Percentiles rank a stretch among this genome's conserved stretches.
Evolutionary conservation across 1,284 basidiomycete species (phyloP).

Genomic region (Marasmius sp.): DNA sequence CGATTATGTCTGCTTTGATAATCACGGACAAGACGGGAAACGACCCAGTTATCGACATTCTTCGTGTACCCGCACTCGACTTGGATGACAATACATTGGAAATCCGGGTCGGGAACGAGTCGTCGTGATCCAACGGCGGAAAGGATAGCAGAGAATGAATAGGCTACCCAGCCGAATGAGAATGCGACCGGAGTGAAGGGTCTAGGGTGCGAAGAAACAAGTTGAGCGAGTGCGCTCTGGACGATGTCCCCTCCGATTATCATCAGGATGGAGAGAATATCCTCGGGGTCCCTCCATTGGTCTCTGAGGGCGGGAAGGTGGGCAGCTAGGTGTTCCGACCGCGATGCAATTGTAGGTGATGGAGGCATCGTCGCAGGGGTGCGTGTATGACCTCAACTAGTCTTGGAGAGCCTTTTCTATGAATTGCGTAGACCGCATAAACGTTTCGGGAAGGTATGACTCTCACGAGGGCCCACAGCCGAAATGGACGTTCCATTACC

Average conservation of each 20-base stretch:
- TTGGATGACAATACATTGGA: slow-evolving; percentile 24
- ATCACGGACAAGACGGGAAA: slow-evolving; percentile 31
- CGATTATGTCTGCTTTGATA: slow-evolving; percentile 7
- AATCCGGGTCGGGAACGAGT: slow-evolving; percentile 30
- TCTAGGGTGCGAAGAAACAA: slow-evolving; percentile 18
- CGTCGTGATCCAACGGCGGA: slow-evolving; percentile 27
- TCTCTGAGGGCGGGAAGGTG: neutral
- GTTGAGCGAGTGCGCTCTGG: slow-evolving; percentile 30
- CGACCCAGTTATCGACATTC: slow-evolving; percentile 29
- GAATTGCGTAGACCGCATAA: no score
- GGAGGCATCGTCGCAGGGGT: neutral
- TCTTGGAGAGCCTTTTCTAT: no score
- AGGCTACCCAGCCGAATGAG: slow-evolving; percentile 38
- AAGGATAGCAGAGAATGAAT: slow-evolving; percentile 29
- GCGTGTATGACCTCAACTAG: neutral
- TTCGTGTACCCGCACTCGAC: slow-evolving; percentile 25
- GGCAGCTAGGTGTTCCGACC: neutral
- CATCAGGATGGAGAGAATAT: slow-evolving; percentile 29
- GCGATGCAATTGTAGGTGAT: neutral
- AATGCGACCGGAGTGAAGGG: slow-evolving; percentile 33
- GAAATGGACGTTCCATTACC: no score
- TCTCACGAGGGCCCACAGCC: no score
- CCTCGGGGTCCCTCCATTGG: slow-evolving; percentile 27
- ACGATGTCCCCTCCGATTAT: slow-evolving; percentile 37
- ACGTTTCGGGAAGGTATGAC: no score